Evolutionary conservation across 805 yeast species (phyloP).

Genomic region (Maudiozyma serrabonitensis): DNA sequence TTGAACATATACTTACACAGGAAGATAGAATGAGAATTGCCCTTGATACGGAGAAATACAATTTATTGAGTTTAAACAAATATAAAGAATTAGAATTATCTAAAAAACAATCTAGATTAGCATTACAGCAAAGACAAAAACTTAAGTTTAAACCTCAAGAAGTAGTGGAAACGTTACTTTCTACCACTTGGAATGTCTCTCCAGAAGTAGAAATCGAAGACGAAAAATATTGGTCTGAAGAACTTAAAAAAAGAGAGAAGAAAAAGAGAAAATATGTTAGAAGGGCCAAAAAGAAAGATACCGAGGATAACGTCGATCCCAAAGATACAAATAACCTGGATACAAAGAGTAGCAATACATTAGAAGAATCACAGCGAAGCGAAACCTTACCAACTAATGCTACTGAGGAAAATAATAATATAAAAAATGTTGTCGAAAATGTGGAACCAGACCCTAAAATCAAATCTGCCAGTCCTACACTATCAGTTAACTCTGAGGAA

Average conservation of each 20-base stretch:
- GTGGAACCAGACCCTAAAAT: too few species aligned
- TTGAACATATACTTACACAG: conserved; percentile 32
- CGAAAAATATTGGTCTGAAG: conserved; percentile 35
- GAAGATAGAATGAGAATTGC: conserved; percentile 60
- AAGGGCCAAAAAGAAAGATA: conserved; percentile 31
- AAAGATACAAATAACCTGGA: not conserved
- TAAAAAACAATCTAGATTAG: conserved; percentile 69
- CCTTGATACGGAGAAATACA: conserved; percentile 69
- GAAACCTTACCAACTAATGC: too few species aligned
- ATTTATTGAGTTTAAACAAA: conserved; percentile 59
- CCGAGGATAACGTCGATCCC: not conserved
- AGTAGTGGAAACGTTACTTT: conserved; percentile 12
- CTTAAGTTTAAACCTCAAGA: conserved; percentile 45
- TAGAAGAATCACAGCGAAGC: too few species aligned
- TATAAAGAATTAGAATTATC: conserved; percentile 80
- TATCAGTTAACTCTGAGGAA: too few species aligned
- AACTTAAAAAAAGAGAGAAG: conserved; percentile 33
- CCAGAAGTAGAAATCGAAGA: conserved; percentile 56
- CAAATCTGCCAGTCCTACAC: too few species aligned
- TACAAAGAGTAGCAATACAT: too few species aligned
- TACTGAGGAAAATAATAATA: too few species aligned
- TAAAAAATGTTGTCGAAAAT: too few species aligned
- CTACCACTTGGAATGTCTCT: conserved; percentile 34
- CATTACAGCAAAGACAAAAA: conserved; percentile 57
- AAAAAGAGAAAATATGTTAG: conserved; percentile 31